A percentile compares a stretch with the other conserved stretches of the same genome.
Conservation (phyloP, 108 stramenopile genomes). For the Cafeteria roenbergensis region DNA sequence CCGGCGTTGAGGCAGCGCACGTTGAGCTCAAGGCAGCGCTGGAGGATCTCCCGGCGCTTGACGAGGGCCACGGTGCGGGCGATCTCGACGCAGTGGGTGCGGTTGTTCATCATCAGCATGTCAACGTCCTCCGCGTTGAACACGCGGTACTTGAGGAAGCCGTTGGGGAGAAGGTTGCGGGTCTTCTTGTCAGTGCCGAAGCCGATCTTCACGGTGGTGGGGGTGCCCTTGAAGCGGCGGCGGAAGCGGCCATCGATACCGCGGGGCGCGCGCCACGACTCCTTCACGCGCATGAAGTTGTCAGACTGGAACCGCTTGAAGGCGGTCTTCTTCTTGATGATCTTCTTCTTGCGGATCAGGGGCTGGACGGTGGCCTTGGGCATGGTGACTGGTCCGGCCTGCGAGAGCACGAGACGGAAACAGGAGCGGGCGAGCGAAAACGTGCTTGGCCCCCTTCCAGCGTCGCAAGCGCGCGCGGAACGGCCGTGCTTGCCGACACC, state of each 20-base stretch:
- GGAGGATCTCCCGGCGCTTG: slow-evolving; percentile 82
- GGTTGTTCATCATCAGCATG: slow-evolving; percentile 99
- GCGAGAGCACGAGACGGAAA: too few relatives aligned
- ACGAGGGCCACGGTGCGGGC: slow-evolving; percentile 77
- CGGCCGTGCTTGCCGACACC: too few relatives aligned
- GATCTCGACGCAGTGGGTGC: slow-evolving; percentile 94
- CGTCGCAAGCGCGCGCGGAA: too few relatives aligned
- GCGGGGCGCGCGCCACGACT: slow-evolving; percentile 96
- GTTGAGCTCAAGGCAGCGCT: slow-evolving; percentile 89
- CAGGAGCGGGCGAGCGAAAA: too few relatives aligned
- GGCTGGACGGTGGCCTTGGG: not conserved
- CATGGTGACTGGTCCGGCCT: too few relatives aligned
- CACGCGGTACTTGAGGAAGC: slow-evolving; percentile 93
- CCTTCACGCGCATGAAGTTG: slow-evolving; percentile 84
- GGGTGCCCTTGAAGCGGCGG: slow-evolving; percentile 95
- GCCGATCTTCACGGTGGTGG: slow-evolving; percentile 88
- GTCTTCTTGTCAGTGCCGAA: slow-evolving; percentile 97
- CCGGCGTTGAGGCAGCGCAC: slow-evolving; percentile 74
- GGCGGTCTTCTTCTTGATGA: slow-evolving; percentile 99
- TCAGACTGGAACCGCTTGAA: slow-evolving; percentile 95
- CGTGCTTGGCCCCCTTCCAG: too few relatives aligned
- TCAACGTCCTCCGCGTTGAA: slow-evolving; percentile 88
- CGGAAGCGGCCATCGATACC: slow-evolving; percentile 99
- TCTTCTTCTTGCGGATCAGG: slow-evolving; percentile 68
- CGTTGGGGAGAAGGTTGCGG: slow-evolving; percentile 86